phyloP scores from a whole-genome alignment of 2,329 filamentous ascomycete genomes.

The Tolypocladium album region DNA sequence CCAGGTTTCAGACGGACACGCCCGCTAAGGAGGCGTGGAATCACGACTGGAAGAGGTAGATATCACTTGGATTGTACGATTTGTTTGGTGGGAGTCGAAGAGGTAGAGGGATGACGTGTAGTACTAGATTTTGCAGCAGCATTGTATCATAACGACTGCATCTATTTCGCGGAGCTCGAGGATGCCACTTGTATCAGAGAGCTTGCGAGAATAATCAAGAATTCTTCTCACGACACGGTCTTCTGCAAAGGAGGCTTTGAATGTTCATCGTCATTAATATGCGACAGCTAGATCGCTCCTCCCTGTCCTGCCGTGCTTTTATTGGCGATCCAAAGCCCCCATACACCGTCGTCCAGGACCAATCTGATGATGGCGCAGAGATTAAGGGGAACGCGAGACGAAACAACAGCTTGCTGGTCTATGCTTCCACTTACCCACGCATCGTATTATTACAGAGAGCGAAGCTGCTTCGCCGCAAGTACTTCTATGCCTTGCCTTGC shows the following conservation, averaged over 20 bases:
- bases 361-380: neutral
- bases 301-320: neutral
- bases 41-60: constrained; percentile 70
- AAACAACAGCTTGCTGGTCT: neutral
- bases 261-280: neutral
- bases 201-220: neutral
- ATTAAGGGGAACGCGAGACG: neutral
- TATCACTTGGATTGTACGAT: neutral
- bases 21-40: constrained; percentile 80
- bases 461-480: constrained; percentile 6
- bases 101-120: neutral
- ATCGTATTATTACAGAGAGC: constrained; percentile 21
- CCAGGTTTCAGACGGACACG: constrained; percentile 71
- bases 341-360: neutral
- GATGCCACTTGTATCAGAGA: neutral
- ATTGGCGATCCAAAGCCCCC: neutral
- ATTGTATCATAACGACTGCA: constrained; percentile 1
- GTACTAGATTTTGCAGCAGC: constrained; percentile 1
- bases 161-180: neutral
- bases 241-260: neutral
- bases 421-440: constrained; percentile 4
- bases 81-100: neutral
- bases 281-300: neutral
- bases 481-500: constrained; percentile 6
- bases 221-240: neutral